Evolutionary conservation across 192 early-diverging fungal species (phyloP).

Genomic region (Anaeromyces robustus): DNA sequence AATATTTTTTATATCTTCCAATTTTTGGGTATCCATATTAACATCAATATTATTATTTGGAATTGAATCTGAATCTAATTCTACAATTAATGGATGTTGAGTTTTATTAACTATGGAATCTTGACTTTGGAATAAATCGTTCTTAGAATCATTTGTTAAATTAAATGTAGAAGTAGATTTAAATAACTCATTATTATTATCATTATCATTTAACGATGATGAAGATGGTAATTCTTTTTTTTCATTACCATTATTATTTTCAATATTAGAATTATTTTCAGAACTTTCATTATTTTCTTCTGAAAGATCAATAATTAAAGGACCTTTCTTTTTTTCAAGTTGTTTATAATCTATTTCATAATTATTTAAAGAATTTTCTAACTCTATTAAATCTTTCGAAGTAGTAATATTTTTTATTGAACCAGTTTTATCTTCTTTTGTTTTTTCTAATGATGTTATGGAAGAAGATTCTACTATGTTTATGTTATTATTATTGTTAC

Average conservation of each 20-base stretch:
- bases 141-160: background rate
- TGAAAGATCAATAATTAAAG: background rate
- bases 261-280: background rate
- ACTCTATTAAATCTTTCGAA: background rate
- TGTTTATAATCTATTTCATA: background rate
- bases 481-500: background rate
- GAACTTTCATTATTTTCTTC: background rate
- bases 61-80: background rate
- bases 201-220: no score
- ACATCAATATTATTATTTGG: background rate
- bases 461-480: background rate
- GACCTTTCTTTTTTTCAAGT: background rate
- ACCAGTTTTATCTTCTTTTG: background rate
- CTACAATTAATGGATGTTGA: background rate
- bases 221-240: no score
- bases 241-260: background rate
- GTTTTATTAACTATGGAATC: background rate
- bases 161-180: background rate
- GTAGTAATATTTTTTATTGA: background rate
- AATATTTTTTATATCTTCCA: no score
- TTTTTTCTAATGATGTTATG: constrained; percentile 1
- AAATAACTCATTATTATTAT: background rate
- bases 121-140: background rate
- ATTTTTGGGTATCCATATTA: background rate
- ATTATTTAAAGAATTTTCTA: background rate